Percentiles rank a stretch among this genome's conserved stretches.
Evolutionary conservation across 2,329 filamentous ascomycete species (phyloP).

Genomic region (Penicillium sclerotigenum): DNA sequence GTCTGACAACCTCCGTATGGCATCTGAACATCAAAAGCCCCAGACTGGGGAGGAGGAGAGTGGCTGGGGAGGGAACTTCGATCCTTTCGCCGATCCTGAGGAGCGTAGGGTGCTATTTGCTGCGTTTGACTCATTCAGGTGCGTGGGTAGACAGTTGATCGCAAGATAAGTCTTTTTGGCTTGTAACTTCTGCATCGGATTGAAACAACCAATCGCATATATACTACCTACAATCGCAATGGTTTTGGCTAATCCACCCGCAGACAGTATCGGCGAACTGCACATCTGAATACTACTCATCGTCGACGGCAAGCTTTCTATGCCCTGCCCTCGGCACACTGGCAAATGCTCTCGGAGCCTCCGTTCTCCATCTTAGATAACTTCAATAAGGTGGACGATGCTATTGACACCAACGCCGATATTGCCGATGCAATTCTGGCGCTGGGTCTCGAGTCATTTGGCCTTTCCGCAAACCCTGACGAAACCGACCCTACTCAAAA

Average conservation of each 20-base stretch:
- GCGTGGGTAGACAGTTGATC: constrained; percentile 39
- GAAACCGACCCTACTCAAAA: constrained; percentile 48
- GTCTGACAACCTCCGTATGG: constrained; percentile 1
- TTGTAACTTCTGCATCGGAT: neutral
- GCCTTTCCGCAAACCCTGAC: constrained; percentile 43
- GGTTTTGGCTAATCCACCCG: neutral
- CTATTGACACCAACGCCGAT: constrained; percentile 83
- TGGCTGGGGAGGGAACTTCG: constrained; percentile 60
- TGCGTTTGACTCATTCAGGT: constrained; percentile 87
- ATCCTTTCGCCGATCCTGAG: constrained; percentile 69
- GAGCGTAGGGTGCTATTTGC: constrained; percentile 77
- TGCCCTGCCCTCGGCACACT: constrained; percentile 77
- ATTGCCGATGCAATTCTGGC: constrained; percentile 75
- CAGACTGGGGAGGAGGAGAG: constrained; percentile 11
- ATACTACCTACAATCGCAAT: neutral
- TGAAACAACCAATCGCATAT: neutral
- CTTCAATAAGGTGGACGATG: constrained; percentile 74
- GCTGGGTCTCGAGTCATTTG: constrained; percentile 66
- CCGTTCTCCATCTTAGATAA: constrained; percentile 81
- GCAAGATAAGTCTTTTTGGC: neutral
- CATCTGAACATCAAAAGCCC: constrained; percentile 3
- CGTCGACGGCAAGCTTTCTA: constrained; percentile 90
- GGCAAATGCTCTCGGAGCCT: constrained; percentile 73
- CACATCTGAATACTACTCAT: constrained; percentile 89
- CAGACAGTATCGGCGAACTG: constrained; percentile 79